Evolutionary conservation across 2,329 filamentous ascomycete genomes (phyloP).

Genomic region (Didymella sp.): DNA sequence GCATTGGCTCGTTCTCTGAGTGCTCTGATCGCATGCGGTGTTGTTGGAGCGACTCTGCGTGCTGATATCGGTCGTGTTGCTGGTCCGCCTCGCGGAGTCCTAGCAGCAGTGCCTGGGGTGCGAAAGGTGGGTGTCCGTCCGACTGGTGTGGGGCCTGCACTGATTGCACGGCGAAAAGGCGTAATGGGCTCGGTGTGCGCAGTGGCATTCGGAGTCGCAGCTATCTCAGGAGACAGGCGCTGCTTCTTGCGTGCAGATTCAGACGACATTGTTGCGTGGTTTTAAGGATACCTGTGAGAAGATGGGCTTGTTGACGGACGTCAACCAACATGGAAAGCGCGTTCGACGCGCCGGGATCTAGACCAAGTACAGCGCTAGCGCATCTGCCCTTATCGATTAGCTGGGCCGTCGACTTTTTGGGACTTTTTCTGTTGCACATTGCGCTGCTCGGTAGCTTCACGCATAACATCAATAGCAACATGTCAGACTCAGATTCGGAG

Average conservation of each 20-base stretch:
- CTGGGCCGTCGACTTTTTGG: slow-evolving; percentile 22
- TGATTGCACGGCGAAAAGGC: slow-evolving; percentile 46
- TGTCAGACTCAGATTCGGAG: slow-evolving; percentile 56
- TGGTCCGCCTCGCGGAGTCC: slow-evolving; percentile 45
- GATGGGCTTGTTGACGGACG: slow-evolving; percentile 30
- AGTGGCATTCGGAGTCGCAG: slow-evolving; percentile 33
- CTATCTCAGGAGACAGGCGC: slow-evolving; percentile 40
- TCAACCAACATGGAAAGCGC: slow-evolving; percentile 27
- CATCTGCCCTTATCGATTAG: slow-evolving; percentile 40
- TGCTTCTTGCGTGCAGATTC: slow-evolving; percentile 48
- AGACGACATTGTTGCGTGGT: slow-evolving; percentile 43
- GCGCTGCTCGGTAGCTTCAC: slow-evolving; percentile 24
- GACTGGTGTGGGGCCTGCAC: slow-evolving; percentile 44
- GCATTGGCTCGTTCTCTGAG: slow-evolving; percentile 60
- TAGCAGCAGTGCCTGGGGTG: slow-evolving; percentile 44
- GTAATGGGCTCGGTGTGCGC: slow-evolving; percentile 36
- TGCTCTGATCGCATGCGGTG: slow-evolving; percentile 63
- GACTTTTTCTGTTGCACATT: slow-evolving; percentile 32
- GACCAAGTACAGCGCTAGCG: slow-evolving; percentile 10
- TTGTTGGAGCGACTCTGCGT: slow-evolving; percentile 56
- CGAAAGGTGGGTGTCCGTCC: slow-evolving; percentile 41
- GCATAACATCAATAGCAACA: slow-evolving; percentile 40
- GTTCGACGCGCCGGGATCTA: slow-evolving; percentile 29
- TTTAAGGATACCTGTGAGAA: slow-evolving; percentile 15
- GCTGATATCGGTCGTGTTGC: slow-evolving; percentile 44